phyloP scores from a whole-genome alignment of 352 stramenopile genomes.

The Phytophthora sp. region DNA sequence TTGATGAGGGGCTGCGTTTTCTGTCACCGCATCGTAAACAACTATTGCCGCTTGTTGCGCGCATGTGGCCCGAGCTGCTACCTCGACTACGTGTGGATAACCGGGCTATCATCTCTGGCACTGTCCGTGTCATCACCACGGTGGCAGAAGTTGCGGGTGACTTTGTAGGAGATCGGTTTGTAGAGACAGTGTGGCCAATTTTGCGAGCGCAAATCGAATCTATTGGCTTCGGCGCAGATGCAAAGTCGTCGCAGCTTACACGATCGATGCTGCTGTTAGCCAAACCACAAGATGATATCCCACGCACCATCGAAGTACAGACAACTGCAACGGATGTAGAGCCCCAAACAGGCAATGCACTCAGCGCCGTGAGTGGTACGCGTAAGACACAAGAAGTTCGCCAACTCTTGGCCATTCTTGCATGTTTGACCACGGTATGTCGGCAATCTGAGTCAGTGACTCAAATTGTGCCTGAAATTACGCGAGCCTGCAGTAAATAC shows the following conservation, averaged over 20 bases:
- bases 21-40: constrained; percentile 49
- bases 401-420: constrained; percentile 61
- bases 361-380: constrained; percentile 28
- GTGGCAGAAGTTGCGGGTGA: constrained; percentile 65
- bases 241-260: constrained; percentile 46
- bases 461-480: constrained; percentile 68
- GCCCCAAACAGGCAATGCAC: not conserved
- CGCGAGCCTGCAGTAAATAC: constrained; percentile 46
- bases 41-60: constrained; percentile 78
- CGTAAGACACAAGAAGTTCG: constrained; percentile 66
- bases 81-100: constrained; percentile 62
- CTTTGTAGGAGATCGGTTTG: constrained; percentile 83
- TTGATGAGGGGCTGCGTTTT: constrained; percentile 64
- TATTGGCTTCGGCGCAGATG: constrained; percentile 39
- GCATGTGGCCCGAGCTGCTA: constrained; percentile 75
- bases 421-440: constrained; percentile 58
- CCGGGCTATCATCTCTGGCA: constrained; percentile 65
- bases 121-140: constrained; percentile 57
- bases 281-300: constrained; percentile 2
- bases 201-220: constrained; percentile 48
- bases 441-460: constrained; percentile 50
- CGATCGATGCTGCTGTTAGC: constrained; percentile 73
- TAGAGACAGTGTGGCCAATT: constrained; percentile 79
- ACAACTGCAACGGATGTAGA: not conserved
- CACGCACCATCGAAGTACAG: not conserved